Evolutionary conservation across 164 flowering plant species (phyloP).

Genomic region (Cinnamomum chago): DNA sequence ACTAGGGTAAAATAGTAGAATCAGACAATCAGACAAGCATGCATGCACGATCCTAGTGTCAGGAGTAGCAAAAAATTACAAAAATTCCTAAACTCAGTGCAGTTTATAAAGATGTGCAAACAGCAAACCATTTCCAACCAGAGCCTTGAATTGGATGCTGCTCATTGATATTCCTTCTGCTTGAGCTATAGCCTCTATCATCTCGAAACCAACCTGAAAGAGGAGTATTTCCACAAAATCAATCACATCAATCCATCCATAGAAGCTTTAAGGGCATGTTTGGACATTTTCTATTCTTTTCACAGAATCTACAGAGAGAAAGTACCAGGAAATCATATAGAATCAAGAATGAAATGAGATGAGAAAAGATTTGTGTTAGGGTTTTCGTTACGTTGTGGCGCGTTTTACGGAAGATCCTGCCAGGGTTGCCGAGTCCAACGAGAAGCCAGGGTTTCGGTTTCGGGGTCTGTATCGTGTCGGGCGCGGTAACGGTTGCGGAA

Average conservation of each 20-base stretch:
- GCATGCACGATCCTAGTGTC: too few species aligned
- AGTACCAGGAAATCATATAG: background rate
- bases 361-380: background rate
- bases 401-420: slow-evolving; percentile 62
- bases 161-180: slow-evolving; percentile 82
- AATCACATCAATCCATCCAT: background rate
- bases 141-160: slow-evolving; percentile 63
- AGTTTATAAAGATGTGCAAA: background rate
- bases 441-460: slow-evolving; percentile 62
- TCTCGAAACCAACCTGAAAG: slow-evolving; percentile 85
- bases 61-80: too few species aligned
- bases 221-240: background rate
- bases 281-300: too few species aligned
- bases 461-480: background rate
- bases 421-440: slow-evolving; percentile 91
- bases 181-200: slow-evolving; percentile 79
- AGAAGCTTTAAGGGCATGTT: background rate
- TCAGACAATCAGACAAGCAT: too few species aligned
- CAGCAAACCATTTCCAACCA: slow-evolving; percentile 70
- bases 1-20: too few species aligned
- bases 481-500: background rate
- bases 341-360: background rate
- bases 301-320: too few species aligned
- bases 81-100: too few species aligned
- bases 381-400: slow-evolving; percentile 62